Percentiles rank a stretch among this genome's conserved stretches.
phyloP scores from a whole-genome alignment of 2,329 filamentous ascomycete species.

The Coccinonectria pachysandricola region DNA sequence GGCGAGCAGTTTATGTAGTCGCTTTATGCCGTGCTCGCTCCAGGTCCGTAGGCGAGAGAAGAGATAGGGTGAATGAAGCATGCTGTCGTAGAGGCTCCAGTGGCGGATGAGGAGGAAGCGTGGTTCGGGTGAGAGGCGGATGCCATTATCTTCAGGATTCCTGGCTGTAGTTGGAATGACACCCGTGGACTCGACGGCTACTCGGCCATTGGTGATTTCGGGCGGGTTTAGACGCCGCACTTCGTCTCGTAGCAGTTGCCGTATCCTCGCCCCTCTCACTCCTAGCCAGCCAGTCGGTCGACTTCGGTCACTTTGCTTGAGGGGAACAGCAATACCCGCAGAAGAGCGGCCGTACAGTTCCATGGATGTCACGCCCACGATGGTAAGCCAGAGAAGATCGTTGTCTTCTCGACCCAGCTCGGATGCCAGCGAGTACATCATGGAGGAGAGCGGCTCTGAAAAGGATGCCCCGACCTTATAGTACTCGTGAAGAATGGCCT shows the following conservation, averaged over 20 bases:
- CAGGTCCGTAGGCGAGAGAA: slow-evolving; percentile 88
- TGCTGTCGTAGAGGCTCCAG: slow-evolving; percentile 96
- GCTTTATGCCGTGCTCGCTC: slow-evolving; percentile 80
- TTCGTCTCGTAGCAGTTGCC: slow-evolving; percentile 82
- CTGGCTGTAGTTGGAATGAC: slow-evolving; percentile 81
- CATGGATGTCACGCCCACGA: slow-evolving; percentile 89
- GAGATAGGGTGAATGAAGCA: slow-evolving; percentile 94
- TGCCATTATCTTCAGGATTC: slow-evolving; percentile 83
- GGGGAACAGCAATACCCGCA: slow-evolving; percentile 59
- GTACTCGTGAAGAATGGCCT: slow-evolving; percentile 66
- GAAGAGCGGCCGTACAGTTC: slow-evolving; percentile 84
- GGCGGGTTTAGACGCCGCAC: slow-evolving; percentile 86
- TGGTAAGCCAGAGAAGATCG: slow-evolving; percentile 86
- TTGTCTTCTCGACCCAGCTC: slow-evolving; percentile 96
- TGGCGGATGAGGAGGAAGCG: slow-evolving; percentile 87
- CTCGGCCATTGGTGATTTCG: slow-evolving; percentile 50
- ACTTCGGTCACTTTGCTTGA: slow-evolving; percentile 44
- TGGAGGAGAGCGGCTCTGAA: slow-evolving; percentile 86
- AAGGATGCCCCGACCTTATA: slow-evolving; percentile 83
- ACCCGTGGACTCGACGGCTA: slow-evolving; percentile 58
- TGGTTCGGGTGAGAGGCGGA: slow-evolving; percentile 86
- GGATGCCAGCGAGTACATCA: slow-evolving; percentile 89
- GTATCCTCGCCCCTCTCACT: slow-evolving; percentile 70
- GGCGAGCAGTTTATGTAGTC: slow-evolving; percentile 84
- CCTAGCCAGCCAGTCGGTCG: slow-evolving; percentile 66